phyloP scores from a whole-genome alignment of 2,329 filamentous ascomycete species.

The Hymenoscyphus infarciens region DNA sequence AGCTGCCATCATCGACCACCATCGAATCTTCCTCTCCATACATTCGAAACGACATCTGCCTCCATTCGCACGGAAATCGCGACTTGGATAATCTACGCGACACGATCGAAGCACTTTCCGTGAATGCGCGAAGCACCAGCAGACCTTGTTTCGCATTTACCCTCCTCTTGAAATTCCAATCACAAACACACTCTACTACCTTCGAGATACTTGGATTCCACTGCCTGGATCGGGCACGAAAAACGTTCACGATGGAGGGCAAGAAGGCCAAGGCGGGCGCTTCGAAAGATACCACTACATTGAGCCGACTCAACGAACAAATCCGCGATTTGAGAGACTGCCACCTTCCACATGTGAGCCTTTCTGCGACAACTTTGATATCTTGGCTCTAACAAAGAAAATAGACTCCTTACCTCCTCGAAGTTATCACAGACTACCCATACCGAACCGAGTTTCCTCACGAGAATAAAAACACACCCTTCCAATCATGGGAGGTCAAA shows the following conservation, averaged over 20 bases:
- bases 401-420: slow-evolving; percentile 32
- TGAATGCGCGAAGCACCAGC: background rate
- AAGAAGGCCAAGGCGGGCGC: slow-evolving; percentile 14
- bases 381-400: slow-evolving; percentile 1
- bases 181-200: background rate
- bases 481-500: slow-evolving; percentile 31
- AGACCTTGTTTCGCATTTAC: slow-evolving; percentile 9
- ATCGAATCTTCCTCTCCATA: background rate
- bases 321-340: slow-evolving; percentile 25
- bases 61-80: background rate
- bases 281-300: slow-evolving; percentile 10
- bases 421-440: slow-evolving; percentile 26
- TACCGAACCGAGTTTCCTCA: slow-evolving; percentile 25
- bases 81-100: background rate
- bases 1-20: slow-evolving; percentile 11
- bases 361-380: slow-evolving; percentile 15
- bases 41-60: background rate
- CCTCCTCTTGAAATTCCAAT: slow-evolving; percentile 3
- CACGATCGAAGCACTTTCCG: background rate
- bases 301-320: slow-evolving; percentile 25
- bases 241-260: slow-evolving; percentile 18
- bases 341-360: slow-evolving; percentile 28
- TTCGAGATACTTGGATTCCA: background rate
- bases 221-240: background rate
- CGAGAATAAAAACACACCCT: slow-evolving; percentile 31